phyloP scores from a whole-genome alignment of 768 basidiomycete genomes.

The Boletus insuetus region DNA sequence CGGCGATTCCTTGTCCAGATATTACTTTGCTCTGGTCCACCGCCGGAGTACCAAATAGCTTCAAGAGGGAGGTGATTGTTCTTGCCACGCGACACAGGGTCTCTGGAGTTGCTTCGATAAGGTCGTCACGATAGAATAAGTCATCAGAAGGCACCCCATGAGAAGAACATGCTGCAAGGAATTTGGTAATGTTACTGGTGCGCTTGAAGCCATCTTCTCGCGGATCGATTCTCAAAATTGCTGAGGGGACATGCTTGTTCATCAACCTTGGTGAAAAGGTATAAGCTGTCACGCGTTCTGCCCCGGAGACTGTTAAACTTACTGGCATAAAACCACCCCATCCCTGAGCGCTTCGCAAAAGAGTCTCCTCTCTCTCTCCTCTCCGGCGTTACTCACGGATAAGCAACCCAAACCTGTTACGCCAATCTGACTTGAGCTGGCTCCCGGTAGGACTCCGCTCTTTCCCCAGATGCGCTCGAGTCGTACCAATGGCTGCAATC shows the following conservation, averaged over 20 bases:
- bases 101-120: conserved; percentile 58
- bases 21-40: conserved; percentile 46
- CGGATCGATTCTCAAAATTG: conserved; percentile 59
- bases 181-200: conserved; percentile 72
- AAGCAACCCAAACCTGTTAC: conserved; percentile 29
- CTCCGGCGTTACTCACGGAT: conserved; percentile 51
- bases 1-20: conserved; percentile 36
- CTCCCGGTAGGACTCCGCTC: conserved; percentile 45
- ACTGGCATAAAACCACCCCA: conserved; percentile 90
- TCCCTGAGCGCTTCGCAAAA: conserved; percentile 79
- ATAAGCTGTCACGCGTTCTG: conserved; percentile 2
- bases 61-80: conserved; percentile 68
- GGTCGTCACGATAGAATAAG: conserved; percentile 65
- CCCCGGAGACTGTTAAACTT: conserved; percentile 36
- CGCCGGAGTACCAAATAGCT: conserved; percentile 55
- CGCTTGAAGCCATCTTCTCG: conserved; percentile 65
- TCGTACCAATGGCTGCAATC: conserved; percentile 56
- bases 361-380: conserved; percentile 69
- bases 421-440: conserved; percentile 42
- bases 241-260: conserved; percentile 69
- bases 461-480: conserved; percentile 78
- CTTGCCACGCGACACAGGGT: conserved; percentile 68
- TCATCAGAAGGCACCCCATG: conserved; percentile 63
- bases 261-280: conserved; percentile 51
- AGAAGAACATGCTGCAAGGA: conserved; percentile 70